Evolutionary conservation across 202 grass and related monocot genomes (phyloP), one percentile per base, ranked within the genome.

Genomic region (Carex sylvatica): DNA sequence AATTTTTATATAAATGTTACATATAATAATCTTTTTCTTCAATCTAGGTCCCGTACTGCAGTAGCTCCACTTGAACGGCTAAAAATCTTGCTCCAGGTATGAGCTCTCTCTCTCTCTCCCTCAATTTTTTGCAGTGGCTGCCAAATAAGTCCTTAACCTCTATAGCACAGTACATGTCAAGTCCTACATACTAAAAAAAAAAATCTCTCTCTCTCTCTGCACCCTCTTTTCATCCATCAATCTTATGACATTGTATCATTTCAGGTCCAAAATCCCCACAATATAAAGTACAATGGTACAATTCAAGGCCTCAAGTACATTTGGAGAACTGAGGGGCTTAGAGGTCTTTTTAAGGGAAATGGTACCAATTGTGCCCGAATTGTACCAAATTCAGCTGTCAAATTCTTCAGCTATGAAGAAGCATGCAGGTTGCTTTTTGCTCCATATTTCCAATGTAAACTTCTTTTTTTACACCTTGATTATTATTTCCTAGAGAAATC

Each of bases 221-320:
- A 7, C 6, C 4, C 28, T 35, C 15, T 16, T 1, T 59, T 1
- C 1, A 12, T 19, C 15, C 74, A 28, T 59, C 52, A 77, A 13
- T 58, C 28, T 20, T 19, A 19, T 38, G 52, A 33, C 49, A 60
- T 31, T 54, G 77, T 72, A 33, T 60, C 83, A 63, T 55, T 61
- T 44, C 85, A 98, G 95, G 95, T 98, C 30, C 95, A 98, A 95
- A 98, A 98, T 87, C 92, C 92, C 65, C 95, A 98, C 80, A 98
- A 86, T 75, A 95, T 98, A 79, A 94, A 98, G 60, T 98, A 98
- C 86, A 98, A 98, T 74, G 95, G 95, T 58, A 98, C 95, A 71
- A 83, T 98, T 77, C 95, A 98, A 89, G 95, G 95, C 59, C 90
- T 98, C 31, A 93, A 95, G 67, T 91, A 93, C 56, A 98, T 98